Percentiles rank a stretch among this genome's conserved stretches.
Evolutionary conservation across 768 basidiomycete genomes (phyloP).

Genomic region (Cystoderma amianthinum): DNA sequence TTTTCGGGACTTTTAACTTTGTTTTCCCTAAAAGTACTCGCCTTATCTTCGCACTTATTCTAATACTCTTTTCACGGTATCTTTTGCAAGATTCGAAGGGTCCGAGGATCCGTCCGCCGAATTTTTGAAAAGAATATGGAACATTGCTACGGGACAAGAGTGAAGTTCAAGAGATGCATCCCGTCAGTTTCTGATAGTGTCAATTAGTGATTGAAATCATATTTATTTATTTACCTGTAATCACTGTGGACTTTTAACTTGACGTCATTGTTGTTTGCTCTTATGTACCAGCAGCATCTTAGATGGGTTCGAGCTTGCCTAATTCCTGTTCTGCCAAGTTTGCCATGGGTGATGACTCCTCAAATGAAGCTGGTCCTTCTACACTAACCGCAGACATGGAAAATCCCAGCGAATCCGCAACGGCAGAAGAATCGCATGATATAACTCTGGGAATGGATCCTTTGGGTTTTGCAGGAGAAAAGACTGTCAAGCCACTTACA

Average conservation of each 20-base stretch:
- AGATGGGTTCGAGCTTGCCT: background rate
- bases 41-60: constrained; percentile 73
- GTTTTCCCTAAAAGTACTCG: constrained; percentile 49
- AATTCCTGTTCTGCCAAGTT: background rate
- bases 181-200: background rate
- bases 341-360: background rate
- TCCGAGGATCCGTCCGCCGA: constrained; percentile 48
- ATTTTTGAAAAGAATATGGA: constrained; percentile 64
- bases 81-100: constrained; percentile 58
- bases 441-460: constrained; percentile 40
- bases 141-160: constrained; percentile 62
- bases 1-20: constrained; percentile 1
- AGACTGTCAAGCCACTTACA: constrained; percentile 67
- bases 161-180: constrained; percentile 7
- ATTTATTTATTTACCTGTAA: background rate
- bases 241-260: background rate
- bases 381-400: constrained; percentile 14
- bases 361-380: no score
- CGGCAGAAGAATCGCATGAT: constrained; percentile 14
- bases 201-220: background rate
- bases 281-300: background rate
- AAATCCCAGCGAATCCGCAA: constrained; percentile 15
- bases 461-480: constrained; percentile 48
- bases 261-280: background rate
- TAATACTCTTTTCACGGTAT: constrained; percentile 62